These are phyloP conservation scores for Diutina rugosa DNA, from an alignment of 1,139 yeast species.

Conservation along the genomic window DNA sequence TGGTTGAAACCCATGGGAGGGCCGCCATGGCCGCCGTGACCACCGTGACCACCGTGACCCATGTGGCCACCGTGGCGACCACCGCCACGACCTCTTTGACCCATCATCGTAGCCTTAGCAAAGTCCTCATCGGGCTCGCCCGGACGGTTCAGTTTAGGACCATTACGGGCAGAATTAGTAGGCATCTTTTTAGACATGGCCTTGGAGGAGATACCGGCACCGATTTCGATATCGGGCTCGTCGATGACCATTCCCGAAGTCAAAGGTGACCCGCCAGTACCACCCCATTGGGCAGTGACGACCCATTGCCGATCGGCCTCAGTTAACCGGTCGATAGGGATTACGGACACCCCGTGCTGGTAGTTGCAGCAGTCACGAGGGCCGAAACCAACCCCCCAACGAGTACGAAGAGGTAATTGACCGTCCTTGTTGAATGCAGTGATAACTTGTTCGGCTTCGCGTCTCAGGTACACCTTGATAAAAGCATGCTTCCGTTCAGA, in stretches of 20 bases:
- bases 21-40: background rate
- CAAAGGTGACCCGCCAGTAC: slow-evolving; percentile 85
- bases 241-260: slow-evolving; percentile 76
- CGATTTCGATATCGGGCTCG: slow-evolving; percentile 96
- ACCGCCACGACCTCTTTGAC: background rate
- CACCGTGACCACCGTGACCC: background rate
- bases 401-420: slow-evolving; percentile 53
- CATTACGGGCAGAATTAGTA: slow-evolving; percentile 74
- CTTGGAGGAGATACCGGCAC: slow-evolving; percentile 87
- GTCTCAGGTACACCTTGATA: slow-evolving; percentile 90
- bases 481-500: slow-evolving; percentile 90
- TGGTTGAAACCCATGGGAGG: background rate
- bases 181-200: slow-evolving; percentile 86
- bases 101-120: slow-evolving; percentile 16
- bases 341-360: slow-evolving; percentile 77
- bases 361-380: slow-evolving; percentile 98
- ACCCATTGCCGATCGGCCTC: slow-evolving; percentile 93
- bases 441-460: slow-evolving; percentile 76
- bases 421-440: slow-evolving; percentile 39
- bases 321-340: slow-evolving; percentile 77
- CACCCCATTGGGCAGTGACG: slow-evolving; percentile 90
- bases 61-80: background rate
- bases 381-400: slow-evolving; percentile 99
- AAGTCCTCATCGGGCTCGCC: slow-evolving; percentile 42
- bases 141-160: slow-evolving; percentile 68